Conservation (phyloP, 192 early-diverging fungal species). For the Entomortierella chlamydospora region DNA sequence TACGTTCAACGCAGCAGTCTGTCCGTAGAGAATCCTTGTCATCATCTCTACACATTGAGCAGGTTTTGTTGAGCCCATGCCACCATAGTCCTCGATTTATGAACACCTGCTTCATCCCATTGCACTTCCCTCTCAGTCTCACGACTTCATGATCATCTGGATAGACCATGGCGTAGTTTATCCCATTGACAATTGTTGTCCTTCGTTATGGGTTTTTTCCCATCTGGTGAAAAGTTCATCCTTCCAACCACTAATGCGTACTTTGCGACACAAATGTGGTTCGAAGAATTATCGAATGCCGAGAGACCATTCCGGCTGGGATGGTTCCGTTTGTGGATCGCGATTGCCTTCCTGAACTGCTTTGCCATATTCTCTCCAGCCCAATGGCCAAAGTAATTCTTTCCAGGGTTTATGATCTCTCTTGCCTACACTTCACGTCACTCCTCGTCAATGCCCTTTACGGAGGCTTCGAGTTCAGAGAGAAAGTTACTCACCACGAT, state of each 20-base stretch:
- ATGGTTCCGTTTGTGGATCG: slow-evolving; percentile 23
- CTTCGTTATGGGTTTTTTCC: slow-evolving; percentile 18
- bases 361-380: background rate
- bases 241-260: slow-evolving; percentile 42
- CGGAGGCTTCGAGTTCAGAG: slow-evolving; percentile 17
- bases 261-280: slow-evolving; percentile 27
- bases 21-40: slow-evolving; percentile 7
- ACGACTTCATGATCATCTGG: slow-evolving; percentile 12
- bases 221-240: slow-evolving; percentile 34
- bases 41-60: slow-evolving; percentile 18
- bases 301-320: slow-evolving; percentile 23
- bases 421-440: no score
- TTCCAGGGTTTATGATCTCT: no score
- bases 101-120: slow-evolving; percentile 46
- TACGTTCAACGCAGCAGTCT: slow-evolving; percentile 27
- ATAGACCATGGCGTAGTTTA: slow-evolving; percentile 33
- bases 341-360: slow-evolving; percentile 2
- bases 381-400: no score
- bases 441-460: background rate
- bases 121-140: slow-evolving; percentile 27
- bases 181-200: slow-evolving; percentile 13
- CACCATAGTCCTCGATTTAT: slow-evolving; percentile 22
- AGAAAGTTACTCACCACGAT: slow-evolving; percentile 41
- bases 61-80: slow-evolving; percentile 15
- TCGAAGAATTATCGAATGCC: slow-evolving; percentile 42